Base-by-base conservation (phyloP, 768 basidiomycete genomes). In the Hypsizygus marmoreus region DNA sequence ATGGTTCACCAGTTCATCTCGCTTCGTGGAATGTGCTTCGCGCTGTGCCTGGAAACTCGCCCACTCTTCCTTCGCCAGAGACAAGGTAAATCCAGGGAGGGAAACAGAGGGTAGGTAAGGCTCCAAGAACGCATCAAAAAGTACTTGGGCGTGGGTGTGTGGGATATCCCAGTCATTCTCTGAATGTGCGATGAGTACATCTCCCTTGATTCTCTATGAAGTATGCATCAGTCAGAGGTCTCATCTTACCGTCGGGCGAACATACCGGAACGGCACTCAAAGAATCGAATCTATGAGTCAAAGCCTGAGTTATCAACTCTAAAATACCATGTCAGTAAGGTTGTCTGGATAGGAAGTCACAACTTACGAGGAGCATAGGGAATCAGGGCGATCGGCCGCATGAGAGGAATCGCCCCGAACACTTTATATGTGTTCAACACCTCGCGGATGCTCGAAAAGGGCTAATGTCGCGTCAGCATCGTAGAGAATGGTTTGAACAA, bases 91-190 rank as follows among this genome's bases (percentile, higher is more conserved):
- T 1, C 65, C 33, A 4, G 71, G 69, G 8, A 62, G 46, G 2
- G 58, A 53, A 11, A 71, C 37, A 20, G 71, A 58, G 2, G 87
- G 86, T 6, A 91, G 72, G 43, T 77, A 68, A 1, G 80, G 80
- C 16, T 83, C 81, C 23, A 92, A 62, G 52, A 92, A 82, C 0
- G 80, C 72, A 31, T 88, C 72, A 62, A 94, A 92, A 17, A 95
- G 76, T 0, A 73, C 69, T 20, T 78, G 73, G 0, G 91, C 89
- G 61, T 95, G 91, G 0, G 78, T 71, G 59, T 80, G 67, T 0
- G 88, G 86, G 40, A 95, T 91, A 17, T 91, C 86, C 64, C 72
- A 76, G 67, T 95, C 93, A 59, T 93, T 74, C 59, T 77, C 70
- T 41, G 91, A 82, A 58, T 95, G 93, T 0, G 77, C 82, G 53